Base-by-base conservation (phyloP, 1,284 basidiomycete genomes). In the Afroboletus lepidellus region DNA sequence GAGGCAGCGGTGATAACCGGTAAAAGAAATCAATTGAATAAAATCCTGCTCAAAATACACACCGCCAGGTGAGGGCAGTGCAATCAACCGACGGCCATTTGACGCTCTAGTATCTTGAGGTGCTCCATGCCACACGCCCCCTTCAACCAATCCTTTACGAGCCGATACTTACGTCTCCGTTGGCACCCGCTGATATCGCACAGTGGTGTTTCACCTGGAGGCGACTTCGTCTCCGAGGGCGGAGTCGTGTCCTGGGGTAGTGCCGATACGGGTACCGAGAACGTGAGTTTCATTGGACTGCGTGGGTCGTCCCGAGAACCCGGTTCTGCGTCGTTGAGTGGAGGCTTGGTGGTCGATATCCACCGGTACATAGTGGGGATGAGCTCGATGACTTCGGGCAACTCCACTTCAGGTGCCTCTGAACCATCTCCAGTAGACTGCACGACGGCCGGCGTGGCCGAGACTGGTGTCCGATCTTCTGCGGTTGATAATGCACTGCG, bases 361-460 rank as follows among this genome's bases (percentile, higher is more conserved):
- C 84, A 87, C 46, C 82, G 73, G 60, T 81, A 86, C 78, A 80
- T 82, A 8, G 74, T 77, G 5, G 81, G 82, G 16, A 69, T 57
- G 48, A 63, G 50, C 15, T 73, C 72, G 12, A 69, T 67, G 4
- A 59, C 66, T 5, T 68, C 72, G 5, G 61, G 57, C 4, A 59
- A 65, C 9, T 68, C 74, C 8, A 62, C 72, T 20, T 64, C 69
- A 50, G 67, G 65, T 3, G 59, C 58, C 46, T 69, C 57, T 6
- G 56, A 63, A 50, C 74, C 54, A 47, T 59, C 63, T 54, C 60
- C 64, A 59, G 58, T 59, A 49, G 42, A 61, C 57, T 68, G 61
- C 18, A 64, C 63, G n/a, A 65, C 55, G 0, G 65, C 64, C 21
- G 67, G 63, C 0, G 69, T 68, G 0, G 59, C 65, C 8, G 61